Evolutionary conservation across 2,329 filamentous ascomycete genomes (phyloP).

Genomic region (Penicillium psychrosexuale): DNA sequence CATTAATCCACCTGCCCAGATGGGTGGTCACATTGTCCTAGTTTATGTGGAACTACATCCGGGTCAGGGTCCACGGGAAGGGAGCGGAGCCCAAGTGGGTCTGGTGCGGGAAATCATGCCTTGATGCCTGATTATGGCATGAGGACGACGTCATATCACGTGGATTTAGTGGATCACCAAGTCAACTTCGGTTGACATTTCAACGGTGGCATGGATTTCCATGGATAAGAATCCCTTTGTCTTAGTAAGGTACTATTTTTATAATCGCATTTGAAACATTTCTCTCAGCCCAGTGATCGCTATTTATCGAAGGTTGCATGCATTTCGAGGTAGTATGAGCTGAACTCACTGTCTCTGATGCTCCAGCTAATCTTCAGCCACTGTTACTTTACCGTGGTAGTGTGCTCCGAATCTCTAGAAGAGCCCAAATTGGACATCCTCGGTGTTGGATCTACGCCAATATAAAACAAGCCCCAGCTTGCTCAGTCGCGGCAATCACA

Average conservation of each 20-base stretch:
- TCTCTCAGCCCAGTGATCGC: too few relatives aligned
- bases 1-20: too few relatives aligned
- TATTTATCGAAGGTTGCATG: constrained; percentile 5
- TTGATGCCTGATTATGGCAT: too few relatives aligned
- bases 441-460: neutral
- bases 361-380: neutral
- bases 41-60: too few relatives aligned
- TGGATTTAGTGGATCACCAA: too few relatives aligned
- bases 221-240: neutral
- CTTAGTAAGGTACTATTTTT: neutral
- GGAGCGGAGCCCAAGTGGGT: too few relatives aligned
- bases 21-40: too few relatives aligned
- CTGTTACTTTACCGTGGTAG: neutral
- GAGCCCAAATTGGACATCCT: neutral
- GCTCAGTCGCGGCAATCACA: neutral
- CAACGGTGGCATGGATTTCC: neutral
- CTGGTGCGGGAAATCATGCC: too few relatives aligned
- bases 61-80: too few relatives aligned
- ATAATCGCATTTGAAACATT: neutral
- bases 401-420: neutral
- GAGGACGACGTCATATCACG: too few relatives aligned
- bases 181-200: neutral
- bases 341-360: neutral
- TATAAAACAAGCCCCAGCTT: neutral
- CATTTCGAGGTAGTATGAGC: constrained; percentile 3